These are phyloP conservation scores for Suillus alpinus DNA, from an alignment of 768 basidiomycete genomes.

Conservation along the genomic window DNA sequence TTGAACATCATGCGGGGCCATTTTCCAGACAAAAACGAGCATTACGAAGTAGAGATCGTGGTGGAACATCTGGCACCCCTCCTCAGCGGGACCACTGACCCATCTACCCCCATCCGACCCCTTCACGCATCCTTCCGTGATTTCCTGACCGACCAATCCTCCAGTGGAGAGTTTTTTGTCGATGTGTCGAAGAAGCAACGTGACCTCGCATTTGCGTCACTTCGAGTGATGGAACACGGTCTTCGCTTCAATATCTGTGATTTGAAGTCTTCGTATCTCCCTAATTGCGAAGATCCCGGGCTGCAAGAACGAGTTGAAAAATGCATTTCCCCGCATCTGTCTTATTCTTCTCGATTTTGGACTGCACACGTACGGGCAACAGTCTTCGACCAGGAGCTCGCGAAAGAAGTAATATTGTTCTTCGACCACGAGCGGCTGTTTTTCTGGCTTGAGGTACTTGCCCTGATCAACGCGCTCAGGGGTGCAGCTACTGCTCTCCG, in stretches of 20 bases:
- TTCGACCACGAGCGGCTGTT: constrained; percentile 6
- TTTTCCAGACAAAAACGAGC: background rate
- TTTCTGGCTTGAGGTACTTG: constrained; percentile 4
- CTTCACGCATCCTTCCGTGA: constrained; percentile 29
- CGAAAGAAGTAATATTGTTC: background rate
- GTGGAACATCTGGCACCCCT: constrained; percentile 5
- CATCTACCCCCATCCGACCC: constrained; percentile 10
- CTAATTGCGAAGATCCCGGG: constrained; percentile 21
- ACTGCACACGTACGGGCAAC: constrained; percentile 4
- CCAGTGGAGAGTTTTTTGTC: constrained; percentile 14
- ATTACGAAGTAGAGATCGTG: background rate
- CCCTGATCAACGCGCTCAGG: background rate
- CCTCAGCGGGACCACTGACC: constrained; percentile 4
- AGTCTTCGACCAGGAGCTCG: background rate
- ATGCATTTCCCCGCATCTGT: constrained; percentile 2
- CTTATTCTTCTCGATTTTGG: constrained; percentile 14
- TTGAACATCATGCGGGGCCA: background rate
- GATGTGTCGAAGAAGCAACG: constrained; percentile 11
- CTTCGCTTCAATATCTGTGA: constrained; percentile 37
- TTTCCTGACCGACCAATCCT: constrained; percentile 16
- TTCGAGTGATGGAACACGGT: constrained; percentile 27
- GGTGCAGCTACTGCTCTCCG: background rate
- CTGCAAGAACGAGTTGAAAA: background rate
- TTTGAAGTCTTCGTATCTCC: constrained; percentile 27
- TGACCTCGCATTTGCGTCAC: constrained; percentile 18